Conservation (phyloP, 306 rosid genomes). For the Corylus avellana region DNA sequence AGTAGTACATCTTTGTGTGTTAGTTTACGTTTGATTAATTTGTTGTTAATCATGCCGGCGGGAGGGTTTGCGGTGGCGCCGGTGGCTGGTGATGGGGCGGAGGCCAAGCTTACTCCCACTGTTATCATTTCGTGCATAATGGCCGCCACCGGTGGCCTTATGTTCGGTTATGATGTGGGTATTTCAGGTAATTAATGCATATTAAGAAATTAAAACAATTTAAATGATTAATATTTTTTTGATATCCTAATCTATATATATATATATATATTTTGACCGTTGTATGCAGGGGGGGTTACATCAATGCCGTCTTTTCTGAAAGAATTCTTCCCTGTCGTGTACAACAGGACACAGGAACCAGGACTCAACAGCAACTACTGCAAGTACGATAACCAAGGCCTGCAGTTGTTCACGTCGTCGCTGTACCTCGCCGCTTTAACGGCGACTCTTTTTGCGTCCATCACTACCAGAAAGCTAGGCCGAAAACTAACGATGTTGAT, state of each 20-base stretch:
- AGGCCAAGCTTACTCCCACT: slow-evolving; percentile 81
- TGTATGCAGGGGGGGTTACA: slow-evolving; percentile 72
- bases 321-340: slow-evolving; percentile 61
- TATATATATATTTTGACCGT: too few relatives aligned
- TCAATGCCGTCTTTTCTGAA: slow-evolving; percentile 58
- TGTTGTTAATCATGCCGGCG: slow-evolving; percentile 44
- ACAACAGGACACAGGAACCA: slow-evolving; percentile 23
- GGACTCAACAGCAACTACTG: slow-evolving; percentile 54
- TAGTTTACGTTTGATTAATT: background rate
- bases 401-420: slow-evolving; percentile 80
- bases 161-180: slow-evolving; percentile 86
- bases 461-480: slow-evolving; percentile 51
- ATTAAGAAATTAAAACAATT: too few relatives aligned
- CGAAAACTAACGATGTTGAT: slow-evolving; percentile 63
- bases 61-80: slow-evolving; percentile 44
- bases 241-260: too few relatives aligned
- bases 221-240: too few relatives aligned
- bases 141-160: slow-evolving; percentile 96
- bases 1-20: background rate
- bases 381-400: slow-evolving; percentile 66
- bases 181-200: slow-evolving; percentile 58
- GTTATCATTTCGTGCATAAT: slow-evolving; percentile 74
- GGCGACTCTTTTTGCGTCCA: slow-evolving; percentile 63
- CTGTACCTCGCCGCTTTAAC: slow-evolving; percentile 72
- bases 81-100: slow-evolving; percentile 38